phyloP scores from a whole-genome alignment of 2,329 filamentous ascomycete species.

The Aspergillus unguis region DNA sequence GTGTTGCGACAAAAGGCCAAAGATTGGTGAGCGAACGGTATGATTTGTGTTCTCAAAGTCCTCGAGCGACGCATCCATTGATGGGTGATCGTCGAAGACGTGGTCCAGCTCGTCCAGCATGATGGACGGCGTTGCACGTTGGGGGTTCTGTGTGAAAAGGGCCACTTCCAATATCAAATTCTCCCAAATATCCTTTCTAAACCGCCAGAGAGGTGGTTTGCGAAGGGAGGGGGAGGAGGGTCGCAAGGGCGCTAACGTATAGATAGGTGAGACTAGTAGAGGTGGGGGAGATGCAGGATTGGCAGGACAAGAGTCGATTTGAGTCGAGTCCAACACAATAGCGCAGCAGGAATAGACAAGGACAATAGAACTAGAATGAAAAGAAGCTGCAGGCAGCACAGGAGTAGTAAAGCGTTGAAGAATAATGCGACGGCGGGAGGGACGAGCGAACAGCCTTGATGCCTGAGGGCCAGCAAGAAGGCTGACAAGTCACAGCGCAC shows the following conservation, averaged over 20 bases:
- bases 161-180: slow-evolving; percentile 25
- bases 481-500: slow-evolving; percentile 13
- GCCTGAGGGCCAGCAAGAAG: slow-evolving; percentile 13
- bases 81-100: slow-evolving; percentile 57
- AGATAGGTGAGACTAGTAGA: slow-evolving; percentile 8
- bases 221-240: slow-evolving; percentile 13
- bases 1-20: slow-evolving; percentile 57
- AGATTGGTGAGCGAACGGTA: slow-evolving; percentile 48
- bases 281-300: slow-evolving; percentile 6
- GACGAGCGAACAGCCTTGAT: slow-evolving; percentile 13
- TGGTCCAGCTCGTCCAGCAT: slow-evolving; percentile 49
- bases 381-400: slow-evolving; percentile 5
- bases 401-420: background rate
- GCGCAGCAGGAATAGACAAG: slow-evolving; percentile 7
- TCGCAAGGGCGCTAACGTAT: slow-evolving; percentile 21
- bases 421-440: slow-evolving; percentile 10
- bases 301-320: too few species aligned
- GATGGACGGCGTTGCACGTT: slow-evolving; percentile 35
- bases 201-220: slow-evolving; percentile 10
- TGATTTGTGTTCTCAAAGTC: slow-evolving; percentile 58
- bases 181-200: slow-evolving; percentile 9
- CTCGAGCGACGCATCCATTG: slow-evolving; percentile 58
- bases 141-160: slow-evolving; percentile 22
- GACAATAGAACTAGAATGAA: background rate
- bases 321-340: slow-evolving; percentile 4